A percentile compares a stretch with the other conserved stretches of the same genome.
phyloP scores from a whole-genome alignment of 2,329 filamentous ascomycete genomes.

The Colletotrichum magnum region DNA sequence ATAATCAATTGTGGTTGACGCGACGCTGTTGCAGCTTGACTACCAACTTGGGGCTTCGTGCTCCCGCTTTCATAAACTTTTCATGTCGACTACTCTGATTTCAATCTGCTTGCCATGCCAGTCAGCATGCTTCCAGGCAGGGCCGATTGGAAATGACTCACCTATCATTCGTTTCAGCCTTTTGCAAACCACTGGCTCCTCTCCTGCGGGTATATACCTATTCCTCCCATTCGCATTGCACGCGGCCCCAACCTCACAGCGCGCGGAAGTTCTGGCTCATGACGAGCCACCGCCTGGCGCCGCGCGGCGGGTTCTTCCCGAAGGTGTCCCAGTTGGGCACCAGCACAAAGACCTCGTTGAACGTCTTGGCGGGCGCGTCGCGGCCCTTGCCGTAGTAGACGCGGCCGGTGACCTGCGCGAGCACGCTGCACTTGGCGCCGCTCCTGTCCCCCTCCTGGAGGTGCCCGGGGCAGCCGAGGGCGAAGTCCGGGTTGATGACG shows the following conservation, averaged over 20 bases:
- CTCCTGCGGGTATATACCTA: constrained; percentile 1
- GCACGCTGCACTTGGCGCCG: constrained; percentile 75
- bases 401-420: constrained; percentile 80
- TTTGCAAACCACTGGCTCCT: background rate
- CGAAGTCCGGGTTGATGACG: constrained; percentile 79
- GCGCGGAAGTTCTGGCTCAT: constrained; percentile 80
- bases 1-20: too few species aligned
- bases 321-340: constrained; percentile 80
- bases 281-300: constrained; percentile 74
- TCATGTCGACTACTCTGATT: background rate
- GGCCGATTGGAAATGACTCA: background rate
- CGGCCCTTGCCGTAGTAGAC: constrained; percentile 77
- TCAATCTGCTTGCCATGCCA: background rate
- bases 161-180: background rate
- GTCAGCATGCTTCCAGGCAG: background rate
- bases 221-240: background rate
- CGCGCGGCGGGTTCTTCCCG: constrained; percentile 66
- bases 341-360: constrained; percentile 85
- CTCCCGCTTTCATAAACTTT: too few species aligned
- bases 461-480: constrained; percentile 67
- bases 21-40: too few species aligned
- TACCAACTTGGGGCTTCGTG: too few species aligned
- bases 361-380: constrained; percentile 76
- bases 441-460: constrained; percentile 58
- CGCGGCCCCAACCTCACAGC: constrained; percentile 51